Evolutionary conservation across 192 early-diverging fungal genomes (phyloP).

Genomic region (Backusella circina): DNA sequence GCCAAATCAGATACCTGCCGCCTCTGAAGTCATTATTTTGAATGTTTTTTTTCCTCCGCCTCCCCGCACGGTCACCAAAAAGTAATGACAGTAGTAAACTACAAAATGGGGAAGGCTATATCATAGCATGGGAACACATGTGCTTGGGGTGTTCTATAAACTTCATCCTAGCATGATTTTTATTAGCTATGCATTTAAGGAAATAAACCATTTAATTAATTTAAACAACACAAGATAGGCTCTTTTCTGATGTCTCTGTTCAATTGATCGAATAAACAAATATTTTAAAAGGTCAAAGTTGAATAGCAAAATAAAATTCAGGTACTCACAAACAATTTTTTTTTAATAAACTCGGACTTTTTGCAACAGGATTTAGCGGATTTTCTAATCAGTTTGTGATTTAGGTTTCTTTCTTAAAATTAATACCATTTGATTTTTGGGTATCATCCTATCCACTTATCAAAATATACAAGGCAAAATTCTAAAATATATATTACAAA

Average conservation of each 20-base stretch:
- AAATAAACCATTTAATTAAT: neutral
- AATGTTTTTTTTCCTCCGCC: neutral
- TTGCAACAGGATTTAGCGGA: neutral
- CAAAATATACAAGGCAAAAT: too few species aligned
- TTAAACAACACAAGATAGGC: neutral
- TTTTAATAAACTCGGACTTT: neutral
- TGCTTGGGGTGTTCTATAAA: neutral
- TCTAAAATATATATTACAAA: too few species aligned
- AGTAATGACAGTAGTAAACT: neutral
- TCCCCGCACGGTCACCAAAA: slow-evolving; percentile 1
- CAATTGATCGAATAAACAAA: neutral
- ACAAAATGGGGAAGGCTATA: neutral
- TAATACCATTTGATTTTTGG: neutral
- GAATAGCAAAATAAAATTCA: neutral
- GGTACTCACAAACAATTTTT: neutral
- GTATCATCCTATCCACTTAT: too few species aligned
- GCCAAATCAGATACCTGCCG: neutral
- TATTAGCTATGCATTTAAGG: neutral
- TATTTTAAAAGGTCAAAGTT: neutral
- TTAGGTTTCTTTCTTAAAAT: neutral
- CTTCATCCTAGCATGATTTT: neutral
- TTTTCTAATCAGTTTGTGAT: neutral
- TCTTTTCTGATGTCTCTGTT: neutral
- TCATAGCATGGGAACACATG: neutral
- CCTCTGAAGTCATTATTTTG: neutral